Evolutionary conservation across 2,329 filamentous ascomycete genomes (phyloP), one percentile per base, ranked within the genome.

Genomic region (Verticillium tricorpus): DNA sequence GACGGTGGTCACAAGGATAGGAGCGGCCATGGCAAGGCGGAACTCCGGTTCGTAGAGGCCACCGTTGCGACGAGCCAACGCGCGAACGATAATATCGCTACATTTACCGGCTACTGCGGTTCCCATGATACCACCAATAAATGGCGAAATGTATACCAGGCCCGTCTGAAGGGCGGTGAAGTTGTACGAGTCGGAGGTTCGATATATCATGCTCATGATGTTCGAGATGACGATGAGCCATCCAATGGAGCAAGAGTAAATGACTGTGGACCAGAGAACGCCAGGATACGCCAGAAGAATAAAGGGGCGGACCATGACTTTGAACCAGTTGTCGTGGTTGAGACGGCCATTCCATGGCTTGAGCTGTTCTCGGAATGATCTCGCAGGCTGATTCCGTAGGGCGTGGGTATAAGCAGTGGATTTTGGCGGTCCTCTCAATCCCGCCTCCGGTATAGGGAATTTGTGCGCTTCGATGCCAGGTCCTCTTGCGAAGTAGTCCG

Each of bases 181-280:
- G 67, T 93, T 85, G 78, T 98, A 98, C 0, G 81, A 82, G 0
- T 83, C 78, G 0, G 80, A 78, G 60, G 86, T 80, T 40, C 90
- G 86, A 74, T 92, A 98, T 64, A 98, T 90, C 62, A 89, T 82
- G 0, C 92, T 85, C 2, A 98, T 87, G 0, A 90, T 90, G 74
- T 98, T 93, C 0, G 93, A 97, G 1, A 98, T 85, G 54, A 98
- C 93, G 67, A 98, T 97, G 32, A 98, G 83, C 95, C 94, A 98
- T 40, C 94, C 94, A 7, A 98, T 85, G 0, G 93, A 95, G 68
- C 95, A 89, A 0, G 93, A 81, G 72, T 98, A 98, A 4, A 97
- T 86, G 0, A 90, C 80, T 0, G 92, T 80, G 6, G 91, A 94
- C 94, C 93, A 98, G 9, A 97, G 83, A 1, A 98, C 90, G 0